Evolutionary conservation across 2,329 filamentous ascomycete genomes (phyloP).

Genomic region (Fusarium palustre): DNA sequence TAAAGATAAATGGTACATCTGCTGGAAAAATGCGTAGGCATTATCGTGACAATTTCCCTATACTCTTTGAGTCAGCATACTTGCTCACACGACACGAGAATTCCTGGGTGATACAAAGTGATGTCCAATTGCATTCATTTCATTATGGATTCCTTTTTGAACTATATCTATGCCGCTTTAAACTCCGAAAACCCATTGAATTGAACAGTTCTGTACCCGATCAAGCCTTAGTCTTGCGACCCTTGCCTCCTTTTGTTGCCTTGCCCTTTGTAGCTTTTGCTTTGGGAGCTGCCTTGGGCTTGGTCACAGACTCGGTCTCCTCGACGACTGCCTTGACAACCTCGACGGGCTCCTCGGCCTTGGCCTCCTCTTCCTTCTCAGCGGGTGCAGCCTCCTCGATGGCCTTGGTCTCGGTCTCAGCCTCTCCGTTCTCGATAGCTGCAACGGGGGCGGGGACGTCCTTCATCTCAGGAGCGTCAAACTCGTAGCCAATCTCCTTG

Average conservation of each 20-base stretch:
- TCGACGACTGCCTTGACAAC: conserved; percentile 40
- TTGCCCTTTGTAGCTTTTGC: conserved; percentile 51
- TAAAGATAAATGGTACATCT: too few species aligned
- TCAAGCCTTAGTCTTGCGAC: conserved; percentile 55
- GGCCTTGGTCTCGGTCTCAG: conserved; percentile 49
- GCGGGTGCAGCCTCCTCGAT: conserved; percentile 56
- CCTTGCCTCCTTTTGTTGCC: conserved; percentile 46
- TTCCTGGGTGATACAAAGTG: conserved; percentile 25
- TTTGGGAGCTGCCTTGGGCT: conserved; percentile 46
- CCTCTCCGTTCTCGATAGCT: conserved; percentile 52
- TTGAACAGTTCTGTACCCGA: conserved; percentile 32
- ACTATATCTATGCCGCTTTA: conserved; percentile 46
- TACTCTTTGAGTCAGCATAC: too few species aligned
- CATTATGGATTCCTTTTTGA: conserved; percentile 45
- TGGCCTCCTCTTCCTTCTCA: conserved; percentile 48
- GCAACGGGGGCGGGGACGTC: conserved; percentile 55
- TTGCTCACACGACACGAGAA: neutral
- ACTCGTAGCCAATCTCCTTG: conserved; percentile 85
- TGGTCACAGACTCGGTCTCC: conserved; percentile 44
- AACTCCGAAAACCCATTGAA: conserved; percentile 40
- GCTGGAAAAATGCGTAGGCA: conserved; percentile 65
- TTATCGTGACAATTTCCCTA: neutral
- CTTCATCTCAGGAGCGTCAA: conserved; percentile 79
- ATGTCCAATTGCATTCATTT: conserved; percentile 43
- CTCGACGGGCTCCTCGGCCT: conserved; percentile 44